Evolutionary conservation across 2,329 filamentous ascomycete genomes (phyloP).

Genomic region (Xylariales sp.): DNA sequence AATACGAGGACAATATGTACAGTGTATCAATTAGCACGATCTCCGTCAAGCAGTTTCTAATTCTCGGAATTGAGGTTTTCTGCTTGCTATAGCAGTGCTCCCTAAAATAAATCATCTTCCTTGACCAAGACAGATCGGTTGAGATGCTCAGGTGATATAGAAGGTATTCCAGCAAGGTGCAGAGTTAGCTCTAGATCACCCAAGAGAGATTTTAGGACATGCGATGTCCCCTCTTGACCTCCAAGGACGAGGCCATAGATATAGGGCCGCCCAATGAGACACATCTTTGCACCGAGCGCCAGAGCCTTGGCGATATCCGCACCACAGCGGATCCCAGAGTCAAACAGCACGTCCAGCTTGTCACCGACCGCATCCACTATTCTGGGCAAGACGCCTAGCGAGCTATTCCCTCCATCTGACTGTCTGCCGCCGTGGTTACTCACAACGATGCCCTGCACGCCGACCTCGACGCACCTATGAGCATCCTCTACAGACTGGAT

Average conservation of each 20-base stretch:
- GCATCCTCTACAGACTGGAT: slow-evolving; percentile 27
- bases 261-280: slow-evolving; percentile 56
- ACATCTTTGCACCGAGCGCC: slow-evolving; percentile 51
- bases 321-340: slow-evolving; percentile 55
- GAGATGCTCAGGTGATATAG: slow-evolving; percentile 12
- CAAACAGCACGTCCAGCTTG: slow-evolving; percentile 56
- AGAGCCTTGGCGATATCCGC: slow-evolving; percentile 57
- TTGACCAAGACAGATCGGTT: slow-evolving; percentile 13
- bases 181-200: slow-evolving; percentile 22
- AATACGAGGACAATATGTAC: no score
- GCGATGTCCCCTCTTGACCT: slow-evolving; percentile 19
- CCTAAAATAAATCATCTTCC: slow-evolving; percentile 17
- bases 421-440: slow-evolving; percentile 57
- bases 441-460: slow-evolving; percentile 39
- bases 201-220: slow-evolving; percentile 19
- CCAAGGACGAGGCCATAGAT: slow-evolving; percentile 35
- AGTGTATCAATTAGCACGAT: no score
- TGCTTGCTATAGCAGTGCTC: no score
- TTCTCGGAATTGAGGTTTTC: no score
- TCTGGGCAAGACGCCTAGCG: slow-evolving; percentile 53
- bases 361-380: slow-evolving; percentile 59
- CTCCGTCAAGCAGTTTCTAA: no score
- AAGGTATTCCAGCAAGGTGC: slow-evolving; percentile 19
- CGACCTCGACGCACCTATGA: slow-evolving; percentile 11
- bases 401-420: slow-evolving; percentile 49